Evolutionary conservation across 1,284 basidiomycete genomes (phyloP), one percentile per base, ranked within the genome.

Genomic region (Entoloma clypeatum): DNA sequence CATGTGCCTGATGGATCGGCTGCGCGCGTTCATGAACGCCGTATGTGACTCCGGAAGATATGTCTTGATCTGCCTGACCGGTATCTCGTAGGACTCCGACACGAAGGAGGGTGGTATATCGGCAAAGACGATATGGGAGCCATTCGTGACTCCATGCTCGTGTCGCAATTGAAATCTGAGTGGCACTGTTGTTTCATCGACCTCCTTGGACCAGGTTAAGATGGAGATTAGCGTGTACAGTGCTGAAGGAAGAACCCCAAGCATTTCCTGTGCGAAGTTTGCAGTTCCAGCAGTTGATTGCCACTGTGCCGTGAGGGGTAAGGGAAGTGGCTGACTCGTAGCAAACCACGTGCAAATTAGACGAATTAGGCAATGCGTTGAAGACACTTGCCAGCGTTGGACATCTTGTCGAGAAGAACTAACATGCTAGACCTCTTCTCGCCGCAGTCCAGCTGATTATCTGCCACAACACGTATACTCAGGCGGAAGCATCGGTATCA

Each of bases 111-210:
- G 53, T 33, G 54, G 51, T 29, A 77, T 58, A 52, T 85, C 70
- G 22, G 72, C 64, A 57, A 85, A 80, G 44, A 81, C 57, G 33
- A 79, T 68, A 9, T 66, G 69, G 4, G 75, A 75, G 17, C 65
- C 58, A 44, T 74, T 62, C 21, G 74, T 68, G 16, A 75, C 57
- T 16, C 71, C 75, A 51, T 86, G 81, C 28, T 74, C 62, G 55
- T 86, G 82, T 24, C 82, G 75, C 17, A 86, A 69, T 35, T 73
- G 71, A 56, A 86, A 83, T n/a, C 61, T 67, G 7, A 79, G 58
- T 17, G 61, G 59, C 30, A 59, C 43, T 27, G 39, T 32, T 21
- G 41, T 16, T 9, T 34, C 13, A 17, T 50, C 43, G 43, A 14
- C 13, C 5, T 50, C 36, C 1, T 38, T 45, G 31, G 44, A 45